Percentiles rank a stretch among this genome's conserved stretches.
These are phyloP conservation scores for Carex cristatella DNA, from an alignment of 176 grass and related monocot species.

Conservation along the genomic window DNA sequence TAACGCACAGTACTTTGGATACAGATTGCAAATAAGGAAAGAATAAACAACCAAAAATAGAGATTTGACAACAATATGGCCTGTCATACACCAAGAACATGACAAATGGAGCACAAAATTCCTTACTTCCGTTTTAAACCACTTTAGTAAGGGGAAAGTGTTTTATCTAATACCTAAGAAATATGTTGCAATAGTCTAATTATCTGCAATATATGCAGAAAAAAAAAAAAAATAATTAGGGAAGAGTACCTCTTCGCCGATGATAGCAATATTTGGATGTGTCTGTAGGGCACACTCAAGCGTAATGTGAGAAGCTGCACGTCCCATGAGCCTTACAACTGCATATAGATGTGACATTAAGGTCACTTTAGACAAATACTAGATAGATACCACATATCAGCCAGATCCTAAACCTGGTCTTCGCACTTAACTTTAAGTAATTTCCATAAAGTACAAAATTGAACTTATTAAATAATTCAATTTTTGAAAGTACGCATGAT, in stretches of 20 bases:
- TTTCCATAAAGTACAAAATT: neutral
- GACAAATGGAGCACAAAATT: neutral
- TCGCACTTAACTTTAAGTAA: neutral
- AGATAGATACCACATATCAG: neutral
- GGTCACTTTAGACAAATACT: neutral
- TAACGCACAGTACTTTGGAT: neutral
- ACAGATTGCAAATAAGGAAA: neutral
- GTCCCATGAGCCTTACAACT: conserved; percentile 99
- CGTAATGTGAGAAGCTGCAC: conserved; percentile 99
- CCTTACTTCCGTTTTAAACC: neutral
- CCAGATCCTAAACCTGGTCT: neutral
- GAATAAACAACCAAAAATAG: neutral
- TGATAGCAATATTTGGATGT: conserved; percentile 87
- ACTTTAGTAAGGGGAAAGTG: neutral
- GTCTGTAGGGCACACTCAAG: conserved; percentile 96
- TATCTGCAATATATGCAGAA: conserved; percentile 12
- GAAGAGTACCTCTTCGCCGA: conserved; percentile 84
- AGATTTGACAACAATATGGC: neutral
- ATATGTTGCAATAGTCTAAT: neutral
- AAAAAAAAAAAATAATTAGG: neutral
- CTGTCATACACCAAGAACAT: neutral
- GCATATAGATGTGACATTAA: conserved; percentile 11
- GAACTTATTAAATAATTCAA: neutral
- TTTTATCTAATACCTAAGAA: conserved; percentile 6
- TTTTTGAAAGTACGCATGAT: neutral